These are phyloP conservation scores for Phytophthora fragariaefolia DNA, from an alignment of 352 stramenopile genomes.

Conservation along the genomic window DNA sequence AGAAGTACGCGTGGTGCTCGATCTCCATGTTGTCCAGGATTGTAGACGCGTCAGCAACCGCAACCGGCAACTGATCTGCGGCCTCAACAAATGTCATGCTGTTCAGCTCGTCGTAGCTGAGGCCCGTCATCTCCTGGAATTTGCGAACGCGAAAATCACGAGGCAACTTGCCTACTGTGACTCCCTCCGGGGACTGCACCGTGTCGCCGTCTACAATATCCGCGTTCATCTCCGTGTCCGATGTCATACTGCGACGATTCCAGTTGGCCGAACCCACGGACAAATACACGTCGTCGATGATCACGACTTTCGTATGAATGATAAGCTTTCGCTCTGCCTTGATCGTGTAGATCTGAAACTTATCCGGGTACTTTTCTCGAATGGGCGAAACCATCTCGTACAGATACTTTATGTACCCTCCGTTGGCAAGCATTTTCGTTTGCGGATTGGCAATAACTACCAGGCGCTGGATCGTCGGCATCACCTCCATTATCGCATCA, in stretches of 20 bases:
- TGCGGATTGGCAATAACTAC: constrained; percentile 50
- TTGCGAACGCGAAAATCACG: constrained; percentile 66
- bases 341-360: constrained; percentile 45
- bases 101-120: constrained; percentile 45
- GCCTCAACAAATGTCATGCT: constrained; percentile 57
- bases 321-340: constrained; percentile 45
- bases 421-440: constrained; percentile 32
- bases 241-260: constrained; percentile 58
- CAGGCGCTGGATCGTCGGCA: constrained; percentile 54
- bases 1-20: constrained; percentile 21
- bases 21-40: constrained; percentile 34
- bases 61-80: constrained; percentile 40
- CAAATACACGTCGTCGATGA: constrained; percentile 71
- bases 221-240: constrained; percentile 60
- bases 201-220: constrained; percentile 56
- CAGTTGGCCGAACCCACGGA: constrained; percentile 67
- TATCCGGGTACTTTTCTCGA: constrained; percentile 37
- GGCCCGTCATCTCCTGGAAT: constrained; percentile 61
- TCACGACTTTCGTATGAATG: constrained; percentile 60
- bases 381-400: constrained; percentile 62
- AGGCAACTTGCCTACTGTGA: constrained; percentile 46
- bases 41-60: constrained; percentile 22
- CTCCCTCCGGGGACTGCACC: constrained; percentile 30
- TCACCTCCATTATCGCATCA: constrained; percentile 43
- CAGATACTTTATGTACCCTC: constrained; percentile 56